Evolutionary conservation across 2,329 filamentous ascomycete species (phyloP).

Genomic region (Paraphaeosphaeria sporulosa): DNA sequence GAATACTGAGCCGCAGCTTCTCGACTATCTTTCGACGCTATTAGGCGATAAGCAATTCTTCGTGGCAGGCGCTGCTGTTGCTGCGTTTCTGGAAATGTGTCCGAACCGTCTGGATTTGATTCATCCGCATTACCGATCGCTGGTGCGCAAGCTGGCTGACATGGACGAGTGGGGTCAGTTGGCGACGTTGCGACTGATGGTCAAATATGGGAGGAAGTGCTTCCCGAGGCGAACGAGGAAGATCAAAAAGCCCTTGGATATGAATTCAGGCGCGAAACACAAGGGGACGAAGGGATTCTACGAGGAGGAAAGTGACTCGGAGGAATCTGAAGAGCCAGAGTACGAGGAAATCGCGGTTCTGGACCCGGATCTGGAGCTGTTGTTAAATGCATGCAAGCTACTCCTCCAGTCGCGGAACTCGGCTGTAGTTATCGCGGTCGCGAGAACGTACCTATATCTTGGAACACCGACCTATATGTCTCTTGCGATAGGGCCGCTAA

Average conservation of each 20-base stretch:
- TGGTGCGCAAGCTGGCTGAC: constrained; percentile 91
- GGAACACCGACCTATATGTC: constrained; percentile 80
- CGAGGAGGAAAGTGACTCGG: constrained; percentile 59
- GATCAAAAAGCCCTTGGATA: constrained; percentile 60
- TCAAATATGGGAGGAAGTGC: constrained; percentile 83
- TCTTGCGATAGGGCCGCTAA: constrained; percentile 79
- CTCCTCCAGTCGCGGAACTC: constrained; percentile 92
- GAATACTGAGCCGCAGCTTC: constrained; percentile 80
- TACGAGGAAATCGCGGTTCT: constrained; percentile 67
- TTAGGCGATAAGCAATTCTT: constrained; percentile 94
- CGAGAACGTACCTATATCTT: constrained; percentile 83
- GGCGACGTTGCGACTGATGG: constrained; percentile 81
- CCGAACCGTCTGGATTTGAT: constrained; percentile 87
- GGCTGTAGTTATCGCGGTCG: constrained; percentile 87
- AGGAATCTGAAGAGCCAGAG: constrained; percentile 56
- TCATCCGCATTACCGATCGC: constrained; percentile 84
- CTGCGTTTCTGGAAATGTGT: constrained; percentile 87
- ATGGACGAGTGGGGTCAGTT: constrained; percentile 99
- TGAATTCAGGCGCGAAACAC: constrained; percentile 38
- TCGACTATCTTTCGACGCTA: constrained; percentile 80
- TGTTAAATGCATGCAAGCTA: constrained; percentile 81
- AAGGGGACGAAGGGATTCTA: constrained; percentile 76
- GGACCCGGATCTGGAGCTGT: constrained; percentile 82
- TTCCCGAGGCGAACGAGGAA: constrained; percentile 76
- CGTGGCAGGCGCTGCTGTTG: constrained; percentile 92